A percentile compares a stretch with the other conserved stretches of the same genome.
Conservation (phyloP, 1,284 basidiomycete species). For the Veloboletus limbatus region DNA sequence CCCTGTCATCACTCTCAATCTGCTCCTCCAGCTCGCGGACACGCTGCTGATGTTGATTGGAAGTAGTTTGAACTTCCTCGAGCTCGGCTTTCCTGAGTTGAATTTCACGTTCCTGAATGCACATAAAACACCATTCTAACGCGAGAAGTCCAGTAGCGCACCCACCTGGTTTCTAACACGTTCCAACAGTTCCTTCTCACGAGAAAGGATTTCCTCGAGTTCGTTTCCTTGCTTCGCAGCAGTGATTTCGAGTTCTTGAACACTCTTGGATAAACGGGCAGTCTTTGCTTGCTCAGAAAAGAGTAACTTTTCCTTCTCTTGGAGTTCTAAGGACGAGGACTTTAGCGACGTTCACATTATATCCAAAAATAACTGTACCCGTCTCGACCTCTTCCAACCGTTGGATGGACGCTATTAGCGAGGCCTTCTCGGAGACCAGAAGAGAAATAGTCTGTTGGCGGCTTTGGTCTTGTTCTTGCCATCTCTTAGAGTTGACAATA, state of each 20-base stretch:
- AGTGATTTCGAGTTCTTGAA: slow-evolving; percentile 42
- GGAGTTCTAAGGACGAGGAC: slow-evolving; percentile 40
- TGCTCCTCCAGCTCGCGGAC: slow-evolving; percentile 74
- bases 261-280: slow-evolving; percentile 40
- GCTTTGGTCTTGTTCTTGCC: slow-evolving; percentile 42
- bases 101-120: slow-evolving; percentile 64
- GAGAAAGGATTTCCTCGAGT: slow-evolving; percentile 36
- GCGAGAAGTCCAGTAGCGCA: not conserved
- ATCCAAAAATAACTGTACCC: slow-evolving; percentile 37
- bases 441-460: slow-evolving; percentile 64
- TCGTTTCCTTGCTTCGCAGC: slow-evolving; percentile 39
- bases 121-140: not conserved
- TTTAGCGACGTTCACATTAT: not conserved
- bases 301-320: slow-evolving; percentile 44
- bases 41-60: slow-evolving; percentile 52
- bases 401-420: slow-evolving; percentile 52
- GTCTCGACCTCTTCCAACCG: slow-evolving; percentile 48
- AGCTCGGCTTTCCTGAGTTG: slow-evolving; percentile 54
- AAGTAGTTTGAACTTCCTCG: slow-evolving; percentile 52
- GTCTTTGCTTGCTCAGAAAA: slow-evolving; percentile 43
- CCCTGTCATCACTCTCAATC: slow-evolving; percentile 75
- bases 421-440: slow-evolving; percentile 68
- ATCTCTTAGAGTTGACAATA: slow-evolving; percentile 12
- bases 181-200: slow-evolving; percentile 56
- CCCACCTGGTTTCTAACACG: slow-evolving; percentile 61